Evolutionary conservation across 768 basidiomycete genomes (phyloP).

Genomic region (Tephrocybe rancida): DNA sequence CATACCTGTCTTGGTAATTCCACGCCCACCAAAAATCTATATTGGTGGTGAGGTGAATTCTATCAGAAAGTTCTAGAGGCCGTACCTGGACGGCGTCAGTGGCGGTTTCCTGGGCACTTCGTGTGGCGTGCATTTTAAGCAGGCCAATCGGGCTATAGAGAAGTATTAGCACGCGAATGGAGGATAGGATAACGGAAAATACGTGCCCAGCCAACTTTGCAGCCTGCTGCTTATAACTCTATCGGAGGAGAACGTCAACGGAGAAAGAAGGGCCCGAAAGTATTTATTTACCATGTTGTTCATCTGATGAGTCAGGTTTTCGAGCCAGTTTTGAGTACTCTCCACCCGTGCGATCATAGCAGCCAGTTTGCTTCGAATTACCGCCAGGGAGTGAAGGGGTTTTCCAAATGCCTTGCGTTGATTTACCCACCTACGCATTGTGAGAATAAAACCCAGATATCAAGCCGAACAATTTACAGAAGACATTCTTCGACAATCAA

Average conservation of each 20-base stretch:
- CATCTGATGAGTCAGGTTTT: slow-evolving; percentile 87
- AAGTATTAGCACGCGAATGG: neutral
- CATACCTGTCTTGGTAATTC: slow-evolving; percentile 79
- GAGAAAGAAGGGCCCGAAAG: neutral
- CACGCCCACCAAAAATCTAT: slow-evolving; percentile 84
- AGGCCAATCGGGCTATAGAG: slow-evolving; percentile 61
- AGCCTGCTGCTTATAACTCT: slow-evolving; percentile 78
- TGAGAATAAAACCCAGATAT: slow-evolving; percentile 1
- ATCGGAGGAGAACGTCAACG: neutral
- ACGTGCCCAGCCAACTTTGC: slow-evolving; percentile 70
- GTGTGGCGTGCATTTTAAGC: slow-evolving; percentile 70
- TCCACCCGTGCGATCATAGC: slow-evolving; percentile 67
- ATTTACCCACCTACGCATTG: slow-evolving; percentile 65
- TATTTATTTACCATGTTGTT: slow-evolving; percentile 62
- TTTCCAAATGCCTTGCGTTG: slow-evolving; percentile 93
- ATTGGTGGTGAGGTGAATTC: neutral
- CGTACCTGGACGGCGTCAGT: slow-evolving; percentile 67
- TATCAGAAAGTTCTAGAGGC: neutral
- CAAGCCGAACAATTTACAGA: slow-evolving; percentile 40
- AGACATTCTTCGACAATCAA: slow-evolving; percentile 50
- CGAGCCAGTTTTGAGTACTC: slow-evolving; percentile 82
- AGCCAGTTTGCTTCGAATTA: slow-evolving; percentile 88
- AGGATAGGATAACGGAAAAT: neutral
- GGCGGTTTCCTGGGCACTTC: slow-evolving; percentile 64
- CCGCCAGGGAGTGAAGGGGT: slow-evolving; percentile 79